Base-by-base conservation (phyloP, 1,284 basidiomycete genomes). In the Ustilago nuda region DNA sequence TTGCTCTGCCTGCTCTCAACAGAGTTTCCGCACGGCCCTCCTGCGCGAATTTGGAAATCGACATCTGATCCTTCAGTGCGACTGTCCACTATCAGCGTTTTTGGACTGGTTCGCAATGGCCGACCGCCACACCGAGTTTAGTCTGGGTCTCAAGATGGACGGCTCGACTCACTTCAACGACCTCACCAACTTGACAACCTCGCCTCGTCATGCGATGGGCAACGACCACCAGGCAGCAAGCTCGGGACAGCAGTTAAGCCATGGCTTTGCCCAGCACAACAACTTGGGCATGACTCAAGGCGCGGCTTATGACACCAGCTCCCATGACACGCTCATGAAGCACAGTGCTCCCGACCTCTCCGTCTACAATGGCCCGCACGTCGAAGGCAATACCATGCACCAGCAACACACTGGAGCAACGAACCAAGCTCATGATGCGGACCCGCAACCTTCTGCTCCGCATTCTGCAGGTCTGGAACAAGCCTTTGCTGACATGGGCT, bases 101-200 rank as follows among this genome's bases (percentile, higher is more conserved):
- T 45, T 56, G 15, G 36, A 15, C 17, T 27, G 30, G 50, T 57
- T 15, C 36, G 60, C 27, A 43, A 70, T 70, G 61, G 30, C 41
- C 17, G 56, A 66, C 37, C 59, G 58, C n/a, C 56, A 43, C 19
- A 27, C 30, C 27, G 30, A 54, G 37, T 15, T 66, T 50, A 64
- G 67, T 48, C 64, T 75, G 32, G 67, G 63, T 48, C 64, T 75
- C n/a, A 59, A 56, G 23, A 66, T 65, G 56, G 63, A 66, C 19
- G 57, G 36, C 3, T 23, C 56, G 5, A 64, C 63, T 17, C 72
- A 70, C n/a, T 62, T 75, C 41, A 56, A 56, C 53, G 72, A 75
- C 58, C 59, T 75, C 19, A 75, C 72, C 39, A 75, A 75, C 37
- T 30, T 68, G 2, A 53, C 43, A 3, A 53, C 37, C 11, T 58